These are phyloP conservation scores for Letharia columbiana DNA, from an alignment of 495 filamentous ascomycete genomes.

Conservation along the genomic window DNA sequence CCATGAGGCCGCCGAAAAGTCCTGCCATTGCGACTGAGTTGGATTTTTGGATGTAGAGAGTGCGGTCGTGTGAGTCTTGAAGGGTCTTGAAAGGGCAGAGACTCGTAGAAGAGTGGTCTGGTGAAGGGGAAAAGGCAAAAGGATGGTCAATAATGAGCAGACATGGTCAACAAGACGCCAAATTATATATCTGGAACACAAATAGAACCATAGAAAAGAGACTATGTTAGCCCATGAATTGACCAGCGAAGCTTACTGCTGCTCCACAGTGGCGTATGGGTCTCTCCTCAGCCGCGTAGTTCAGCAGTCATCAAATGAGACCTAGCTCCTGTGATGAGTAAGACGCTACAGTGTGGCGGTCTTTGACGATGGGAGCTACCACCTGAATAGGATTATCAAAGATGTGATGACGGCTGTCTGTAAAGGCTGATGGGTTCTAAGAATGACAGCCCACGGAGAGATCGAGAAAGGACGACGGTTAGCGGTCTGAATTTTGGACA, in stretches of 20 bases:
- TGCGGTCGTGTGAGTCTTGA: neutral
- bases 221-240: neutral
- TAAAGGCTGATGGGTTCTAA: neutral
- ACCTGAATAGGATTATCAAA: neutral
- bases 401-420: conserved; percentile 10
- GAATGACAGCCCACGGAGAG: neutral
- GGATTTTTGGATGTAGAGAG: neutral
- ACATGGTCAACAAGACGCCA: neutral
- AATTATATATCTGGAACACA: neutral
- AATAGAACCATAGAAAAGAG: neutral
- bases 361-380: neutral
- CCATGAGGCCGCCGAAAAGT: conserved; percentile 7
- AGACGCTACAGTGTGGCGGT: conserved; percentile 5
- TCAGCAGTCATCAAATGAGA: neutral
- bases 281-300: conserved; percentile 1
- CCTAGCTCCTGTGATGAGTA: conserved; percentile 6
- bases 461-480: neutral
- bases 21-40: conserved; percentile 13
- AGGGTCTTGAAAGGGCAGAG: neutral
- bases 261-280: neutral
- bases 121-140: neutral
- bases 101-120: neutral
- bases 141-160: neutral
- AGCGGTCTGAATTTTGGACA: neutral
- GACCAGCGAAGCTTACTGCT: neutral